Evolutionary conservation across 176 grass and related monocot genomes (phyloP).

Genomic region (Microstegium vimineum): DNA sequence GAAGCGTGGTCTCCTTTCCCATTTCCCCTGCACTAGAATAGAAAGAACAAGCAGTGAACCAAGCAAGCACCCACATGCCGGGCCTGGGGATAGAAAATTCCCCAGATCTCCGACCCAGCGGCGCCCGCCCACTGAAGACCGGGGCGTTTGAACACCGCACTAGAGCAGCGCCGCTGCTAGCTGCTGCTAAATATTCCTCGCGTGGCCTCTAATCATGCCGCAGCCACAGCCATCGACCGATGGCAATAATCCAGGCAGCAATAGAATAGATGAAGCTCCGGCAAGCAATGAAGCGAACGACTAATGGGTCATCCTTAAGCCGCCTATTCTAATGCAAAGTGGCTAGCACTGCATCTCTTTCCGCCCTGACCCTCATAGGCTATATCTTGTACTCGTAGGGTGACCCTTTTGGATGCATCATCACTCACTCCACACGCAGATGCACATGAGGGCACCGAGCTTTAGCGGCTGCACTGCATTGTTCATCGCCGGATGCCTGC

Average conservation of each 20-base stretch:
- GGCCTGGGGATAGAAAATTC: constrained; percentile 26
- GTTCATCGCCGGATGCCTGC: constrained; percentile 4
- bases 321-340: constrained; percentile 43
- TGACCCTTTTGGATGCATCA: too few relatives aligned
- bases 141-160: constrained; percentile 36
- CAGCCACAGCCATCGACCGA: constrained; percentile 14
- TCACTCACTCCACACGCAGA: not conserved
- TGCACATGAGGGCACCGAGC: constrained; percentile 31
- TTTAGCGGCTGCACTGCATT: constrained; percentile 16
- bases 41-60: constrained; percentile 1
- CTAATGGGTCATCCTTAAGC: constrained; percentile 12
- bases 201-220: constrained; percentile 27
- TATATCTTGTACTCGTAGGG: constrained; percentile 17
- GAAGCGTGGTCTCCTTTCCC: not conserved
- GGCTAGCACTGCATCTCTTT: constrained; percentile 12
- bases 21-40: not conserved
- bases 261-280: constrained; percentile 21
- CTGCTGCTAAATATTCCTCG: constrained; percentile 43
- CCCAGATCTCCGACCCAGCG: not conserved
- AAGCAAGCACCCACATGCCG: not conserved
- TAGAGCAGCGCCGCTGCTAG: not conserved
- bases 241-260: constrained; percentile 20
- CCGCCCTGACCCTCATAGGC: constrained; percentile 20
- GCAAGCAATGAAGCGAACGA: too few relatives aligned
- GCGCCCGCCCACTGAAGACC: constrained; percentile 28